Evolutionary conservation across 2,329 filamentous ascomycete species (phyloP).

Genomic region (Cladorrhinum sp.): DNA sequence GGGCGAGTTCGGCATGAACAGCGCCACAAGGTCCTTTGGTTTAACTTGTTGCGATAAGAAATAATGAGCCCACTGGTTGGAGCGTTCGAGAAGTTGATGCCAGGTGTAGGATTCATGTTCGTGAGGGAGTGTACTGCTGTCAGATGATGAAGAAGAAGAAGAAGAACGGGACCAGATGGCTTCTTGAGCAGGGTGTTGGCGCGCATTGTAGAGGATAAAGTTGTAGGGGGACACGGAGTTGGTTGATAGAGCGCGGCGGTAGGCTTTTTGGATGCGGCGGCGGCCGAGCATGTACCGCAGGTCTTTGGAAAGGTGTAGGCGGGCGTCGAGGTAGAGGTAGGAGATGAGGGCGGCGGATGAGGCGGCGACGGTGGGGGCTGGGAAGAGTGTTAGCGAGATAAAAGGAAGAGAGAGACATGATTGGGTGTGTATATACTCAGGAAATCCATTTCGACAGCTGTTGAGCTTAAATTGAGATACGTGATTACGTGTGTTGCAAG

Average conservation of each 20-base stretch:
- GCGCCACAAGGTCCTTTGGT: constrained; percentile 58
- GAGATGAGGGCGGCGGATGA: constrained; percentile 41
- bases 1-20: constrained; percentile 66
- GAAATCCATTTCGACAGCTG: neutral
- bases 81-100: constrained; percentile 52
- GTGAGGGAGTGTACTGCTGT: constrained; percentile 15
- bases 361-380: constrained; percentile 19
- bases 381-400: constrained; percentile 50
- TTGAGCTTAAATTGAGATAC: no score
- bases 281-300: constrained; percentile 43
- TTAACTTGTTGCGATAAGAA: constrained; percentile 57
- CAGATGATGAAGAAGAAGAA: neutral
- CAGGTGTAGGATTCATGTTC: constrained; percentile 58
- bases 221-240: constrained; percentile 63
- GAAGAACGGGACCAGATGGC: constrained; percentile 63
- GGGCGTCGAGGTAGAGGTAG: constrained; percentile 61
- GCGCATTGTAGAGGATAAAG: constrained; percentile 57
- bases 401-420: neutral
- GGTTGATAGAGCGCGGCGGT: constrained; percentile 41
- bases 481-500: no score
- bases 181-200: constrained; percentile 48
- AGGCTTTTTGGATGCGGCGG: constrained; percentile 9
- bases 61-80: constrained; percentile 60
- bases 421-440: neutral
- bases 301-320: constrained; percentile 65